Evolutionary conservation across 306 rosid species (phyloP).

Genomic region (Medicago ruthenica): DNA sequence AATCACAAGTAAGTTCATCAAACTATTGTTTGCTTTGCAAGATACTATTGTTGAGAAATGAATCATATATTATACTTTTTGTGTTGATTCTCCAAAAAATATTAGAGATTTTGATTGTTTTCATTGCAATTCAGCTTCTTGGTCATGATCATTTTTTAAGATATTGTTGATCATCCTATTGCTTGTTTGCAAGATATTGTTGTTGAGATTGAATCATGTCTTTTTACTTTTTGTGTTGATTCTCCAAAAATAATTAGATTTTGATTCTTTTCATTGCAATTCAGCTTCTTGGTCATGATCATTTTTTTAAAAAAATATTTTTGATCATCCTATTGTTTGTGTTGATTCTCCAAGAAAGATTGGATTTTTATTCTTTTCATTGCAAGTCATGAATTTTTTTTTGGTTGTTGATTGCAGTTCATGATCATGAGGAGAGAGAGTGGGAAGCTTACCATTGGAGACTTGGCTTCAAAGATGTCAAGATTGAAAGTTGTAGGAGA

Average conservation of each 20-base stretch:
- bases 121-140: background rate
- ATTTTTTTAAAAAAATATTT: background rate
- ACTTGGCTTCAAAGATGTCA: constrained; percentile 89
- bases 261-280: background rate
- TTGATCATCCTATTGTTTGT: background rate
- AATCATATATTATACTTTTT: background rate
- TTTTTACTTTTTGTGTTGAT: background rate
- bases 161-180: background rate
- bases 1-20: constrained; percentile 67
- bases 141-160: background rate
- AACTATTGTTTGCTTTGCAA: too few species aligned
- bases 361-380: constrained; percentile 8
- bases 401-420: constrained; percentile 14
- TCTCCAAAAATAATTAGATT: background rate
- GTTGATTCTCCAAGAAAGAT: background rate
- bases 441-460: constrained; percentile 70
- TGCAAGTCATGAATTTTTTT: background rate
- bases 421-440: constrained; percentile 61
- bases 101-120: constrained; percentile 2
- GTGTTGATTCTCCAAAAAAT: background rate
- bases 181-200: constrained; percentile 11
- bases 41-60: background rate
- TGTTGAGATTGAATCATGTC: background rate
- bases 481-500: constrained; percentile 84
- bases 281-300: constrained; percentile 14